Percentiles rank a stretch among this genome's conserved stretches.
Conservation (phyloP, 2,329 filamentous ascomycete genomes). For the Arthrobotrys conoides region DNA sequence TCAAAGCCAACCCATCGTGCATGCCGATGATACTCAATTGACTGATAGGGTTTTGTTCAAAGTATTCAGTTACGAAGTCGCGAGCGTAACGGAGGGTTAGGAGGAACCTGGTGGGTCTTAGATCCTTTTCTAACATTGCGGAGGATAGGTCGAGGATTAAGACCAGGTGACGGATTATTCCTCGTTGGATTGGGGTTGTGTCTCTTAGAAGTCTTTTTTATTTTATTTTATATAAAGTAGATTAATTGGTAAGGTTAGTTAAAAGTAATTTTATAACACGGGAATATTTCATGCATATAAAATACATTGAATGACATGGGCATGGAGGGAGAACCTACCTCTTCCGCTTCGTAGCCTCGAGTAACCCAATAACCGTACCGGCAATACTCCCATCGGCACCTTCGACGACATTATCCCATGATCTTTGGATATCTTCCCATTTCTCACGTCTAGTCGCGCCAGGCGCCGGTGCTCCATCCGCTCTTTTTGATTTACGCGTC, state of each 20-base stretch:
- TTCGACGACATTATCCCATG: constrained; percentile 80
- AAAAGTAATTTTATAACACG: constrained; percentile 17
- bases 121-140: constrained; percentile 94
- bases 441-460: constrained; percentile 66
- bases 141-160: constrained; percentile 92
- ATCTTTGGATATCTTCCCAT: constrained; percentile 67
- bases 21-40: constrained; percentile 94
- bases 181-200: constrained; percentile 93
- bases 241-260: constrained; percentile 25
- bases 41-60: constrained; percentile 98
- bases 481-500: constrained; percentile 65
- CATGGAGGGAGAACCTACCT: constrained; percentile 68
- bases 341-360: constrained; percentile 86
- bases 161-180: constrained; percentile 96
- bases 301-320: background rate
- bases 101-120: constrained; percentile 87
- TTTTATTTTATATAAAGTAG: background rate
- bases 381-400: constrained; percentile 83
- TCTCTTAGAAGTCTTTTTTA: constrained; percentile 83
- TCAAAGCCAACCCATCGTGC: constrained; percentile 88
- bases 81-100: constrained; percentile 85
- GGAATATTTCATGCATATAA: background rate
- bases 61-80: constrained; percentile 93
- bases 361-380: constrained; percentile 77
- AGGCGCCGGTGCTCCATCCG: constrained; percentile 66